Percentiles rank a stretch among this genome's conserved stretches.
Conservation (phyloP, 768 basidiomycete species). For the Rhizopogon rudus region DNA sequence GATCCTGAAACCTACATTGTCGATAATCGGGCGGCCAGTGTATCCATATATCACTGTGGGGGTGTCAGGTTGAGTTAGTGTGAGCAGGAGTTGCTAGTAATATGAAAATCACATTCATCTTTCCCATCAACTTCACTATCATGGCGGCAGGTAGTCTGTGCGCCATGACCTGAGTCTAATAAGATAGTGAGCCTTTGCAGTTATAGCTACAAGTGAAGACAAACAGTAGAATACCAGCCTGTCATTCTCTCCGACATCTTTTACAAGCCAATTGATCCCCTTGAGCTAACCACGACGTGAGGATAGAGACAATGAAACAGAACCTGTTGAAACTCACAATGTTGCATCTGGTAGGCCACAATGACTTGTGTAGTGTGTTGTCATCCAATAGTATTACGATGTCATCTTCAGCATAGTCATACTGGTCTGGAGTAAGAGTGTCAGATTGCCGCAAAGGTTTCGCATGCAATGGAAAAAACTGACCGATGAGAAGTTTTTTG, state of each 20-base stretch:
- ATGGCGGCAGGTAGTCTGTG: slow-evolving; percentile 16
- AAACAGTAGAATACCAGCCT: slow-evolving; percentile 54
- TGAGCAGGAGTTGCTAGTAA: too few relatives aligned
- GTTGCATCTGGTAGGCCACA: slow-evolving; percentile 37
- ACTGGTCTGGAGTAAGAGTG: slow-evolving; percentile 22
- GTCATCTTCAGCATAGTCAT: slow-evolving; percentile 34
- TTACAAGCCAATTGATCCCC: slow-evolving; percentile 38
- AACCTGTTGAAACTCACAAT: slow-evolving; percentile 31
- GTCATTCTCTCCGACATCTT: slow-evolving; percentile 37
- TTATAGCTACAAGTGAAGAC: slow-evolving; percentile 3
- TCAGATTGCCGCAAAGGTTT: neutral
- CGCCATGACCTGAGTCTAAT: slow-evolving; percentile 18
- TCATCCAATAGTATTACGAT: slow-evolving; percentile 42
- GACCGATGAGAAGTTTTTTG: slow-evolving; percentile 14
- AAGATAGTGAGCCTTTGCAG: neutral
- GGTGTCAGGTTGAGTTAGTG: neutral
- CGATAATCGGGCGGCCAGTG: slow-evolving; percentile 15
- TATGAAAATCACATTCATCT: slow-evolving; percentile 39
- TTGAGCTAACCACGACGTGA: slow-evolving; percentile 24
- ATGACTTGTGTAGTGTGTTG: slow-evolving; percentile 16
- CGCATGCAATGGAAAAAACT: neutral
- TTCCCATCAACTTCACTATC: slow-evolving; percentile 42
- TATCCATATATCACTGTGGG: neutral
- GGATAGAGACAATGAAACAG: neutral
- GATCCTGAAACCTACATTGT: slow-evolving; percentile 11